Evolutionary conservation across 2,329 filamentous ascomycete genomes (phyloP).

Genomic region (Lachnellula arida): DNA sequence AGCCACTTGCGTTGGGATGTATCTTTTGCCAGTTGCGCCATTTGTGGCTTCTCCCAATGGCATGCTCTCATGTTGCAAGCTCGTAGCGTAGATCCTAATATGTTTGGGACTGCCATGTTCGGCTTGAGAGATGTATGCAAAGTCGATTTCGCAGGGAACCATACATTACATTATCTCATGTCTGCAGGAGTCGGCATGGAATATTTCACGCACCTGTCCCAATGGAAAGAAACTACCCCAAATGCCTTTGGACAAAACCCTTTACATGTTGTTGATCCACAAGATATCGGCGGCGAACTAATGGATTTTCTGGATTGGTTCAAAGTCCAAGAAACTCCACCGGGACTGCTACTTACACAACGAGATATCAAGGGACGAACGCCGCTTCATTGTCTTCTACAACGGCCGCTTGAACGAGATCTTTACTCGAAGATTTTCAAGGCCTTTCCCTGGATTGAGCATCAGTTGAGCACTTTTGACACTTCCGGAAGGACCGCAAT

Average conservation of each 20-base stretch:
- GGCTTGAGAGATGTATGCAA: constrained; percentile 7
- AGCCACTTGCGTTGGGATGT: constrained; percentile 17
- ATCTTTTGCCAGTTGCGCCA: constrained; percentile 11
- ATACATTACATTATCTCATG: constrained; percentile 21
- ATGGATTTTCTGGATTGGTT: constrained; percentile 19
- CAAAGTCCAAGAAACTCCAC: constrained; percentile 13
- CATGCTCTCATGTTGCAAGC: constrained; percentile 23
- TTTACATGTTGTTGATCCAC: constrained; percentile 13
- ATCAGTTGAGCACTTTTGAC: constrained; percentile 21
- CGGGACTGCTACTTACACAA: constrained; percentile 19
- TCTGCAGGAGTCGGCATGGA: constrained; percentile 22
- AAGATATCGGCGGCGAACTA: constrained; percentile 17
- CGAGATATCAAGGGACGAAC: constrained; percentile 23
- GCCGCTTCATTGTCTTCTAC: constrained; percentile 21
- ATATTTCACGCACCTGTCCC: constrained; percentile 13
- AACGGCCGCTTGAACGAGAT: constrained; percentile 15
- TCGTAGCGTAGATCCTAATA: constrained; percentile 10
- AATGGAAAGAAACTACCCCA: constrained; percentile 8
- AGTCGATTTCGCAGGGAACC: constrained; percentile 22
- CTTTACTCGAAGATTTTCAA: constrained; percentile 19
- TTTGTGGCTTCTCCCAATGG: constrained; percentile 22
- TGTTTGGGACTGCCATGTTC: constrained; percentile 14
- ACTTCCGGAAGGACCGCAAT: constrained; percentile 15
- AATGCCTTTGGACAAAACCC: constrained; percentile 24
- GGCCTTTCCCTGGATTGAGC: constrained; percentile 17